A percentile compares a stretch with the other conserved stretches of the same genome.
Conservation (phyloP, 1,284 basidiomycete genomes). For the Cryptococcus sp. region DNA sequence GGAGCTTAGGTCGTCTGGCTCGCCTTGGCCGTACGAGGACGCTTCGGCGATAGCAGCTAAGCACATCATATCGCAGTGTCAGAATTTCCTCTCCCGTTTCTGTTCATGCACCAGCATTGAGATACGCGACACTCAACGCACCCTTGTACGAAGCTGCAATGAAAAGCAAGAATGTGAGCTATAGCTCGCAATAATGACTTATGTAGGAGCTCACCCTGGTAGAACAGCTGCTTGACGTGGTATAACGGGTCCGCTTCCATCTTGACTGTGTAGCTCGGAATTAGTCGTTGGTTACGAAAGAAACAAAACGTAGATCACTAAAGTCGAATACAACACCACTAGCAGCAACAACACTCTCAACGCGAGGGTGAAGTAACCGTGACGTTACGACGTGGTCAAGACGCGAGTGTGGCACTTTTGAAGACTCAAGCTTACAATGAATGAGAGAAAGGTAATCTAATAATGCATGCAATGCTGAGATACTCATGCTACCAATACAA, state of each 20-base stretch:
- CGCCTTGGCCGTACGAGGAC: slow-evolving; percentile 32
- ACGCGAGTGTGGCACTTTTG: slow-evolving; percentile 11
- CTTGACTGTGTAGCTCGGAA: slow-evolving; percentile 9
- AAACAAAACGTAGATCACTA: not conserved
- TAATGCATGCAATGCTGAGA: too few species aligned
- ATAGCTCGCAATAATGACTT: not conserved
- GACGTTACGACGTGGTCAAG: slow-evolving; percentile 1
- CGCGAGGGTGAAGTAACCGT: slow-evolving; percentile 1
- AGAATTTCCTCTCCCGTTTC: too few species aligned
- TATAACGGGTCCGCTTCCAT: slow-evolving; percentile 84
- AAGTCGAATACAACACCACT: not conserved
- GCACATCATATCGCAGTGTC: not conserved
- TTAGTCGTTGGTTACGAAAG: too few species aligned
- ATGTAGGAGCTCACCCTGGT: slow-evolving; percentile 61
- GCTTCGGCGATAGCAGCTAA: slow-evolving; percentile 51
- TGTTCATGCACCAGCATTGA: not conserved
- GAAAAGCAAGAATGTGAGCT: not conserved
- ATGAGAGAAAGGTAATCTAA: too few species aligned
- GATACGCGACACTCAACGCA: slow-evolving; percentile 12
- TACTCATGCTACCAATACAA: too few species aligned
- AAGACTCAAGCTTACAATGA: not conserved
- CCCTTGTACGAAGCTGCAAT: slow-evolving; percentile 51
- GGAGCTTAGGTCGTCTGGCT: slow-evolving; percentile 55
- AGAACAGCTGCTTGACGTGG: slow-evolving; percentile 81
- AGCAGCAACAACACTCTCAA: not conserved